These are phyloP conservation scores for Suhomyces panamericanus DNA, from an alignment of 1,139 yeast species.

Conservation along the genomic window DNA sequence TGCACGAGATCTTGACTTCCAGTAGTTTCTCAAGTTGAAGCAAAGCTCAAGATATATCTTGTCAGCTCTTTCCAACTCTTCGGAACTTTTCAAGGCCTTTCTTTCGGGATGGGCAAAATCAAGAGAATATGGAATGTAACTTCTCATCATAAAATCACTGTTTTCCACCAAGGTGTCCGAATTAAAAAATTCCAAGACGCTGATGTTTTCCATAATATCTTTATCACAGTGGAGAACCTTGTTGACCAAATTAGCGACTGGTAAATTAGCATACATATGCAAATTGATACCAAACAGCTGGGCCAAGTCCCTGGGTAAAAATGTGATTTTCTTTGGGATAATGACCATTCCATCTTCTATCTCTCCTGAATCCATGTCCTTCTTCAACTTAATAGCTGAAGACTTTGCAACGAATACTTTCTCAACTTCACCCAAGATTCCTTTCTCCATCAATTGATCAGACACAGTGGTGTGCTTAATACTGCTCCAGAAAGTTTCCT, in stretches of 20 bases:
- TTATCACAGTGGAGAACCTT: constrained; percentile 72
- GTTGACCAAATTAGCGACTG: constrained; percentile 62
- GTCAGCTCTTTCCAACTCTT: constrained; percentile 76
- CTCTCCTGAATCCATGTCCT: constrained; percentile 27
- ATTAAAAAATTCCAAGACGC: constrained; percentile 79
- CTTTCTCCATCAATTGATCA: constrained; percentile 60
- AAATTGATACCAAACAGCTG: constrained; percentile 87
- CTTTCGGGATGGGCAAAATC: constrained; percentile 42
- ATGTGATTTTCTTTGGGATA: constrained; percentile 50
- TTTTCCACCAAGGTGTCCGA: constrained; percentile 71
- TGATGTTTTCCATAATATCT: constrained; percentile 65
- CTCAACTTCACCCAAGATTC: constrained; percentile 79
- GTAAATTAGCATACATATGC: constrained; percentile 67
- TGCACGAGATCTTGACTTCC: constrained; percentile 86
- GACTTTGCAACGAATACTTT: constrained; percentile 69
- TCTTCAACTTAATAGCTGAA: constrained; percentile 44
- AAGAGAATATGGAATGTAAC: constrained; percentile 69
- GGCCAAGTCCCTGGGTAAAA: constrained; percentile 77
- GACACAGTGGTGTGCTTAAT: constrained; percentile 49
- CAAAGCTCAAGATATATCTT: constrained; percentile 75
- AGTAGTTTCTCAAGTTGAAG: constrained; percentile 74
- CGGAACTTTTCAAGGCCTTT: constrained; percentile 57
- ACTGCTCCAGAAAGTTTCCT: constrained; percentile 81
- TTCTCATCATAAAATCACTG: constrained; percentile 63
- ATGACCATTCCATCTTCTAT: constrained; percentile 25